These are phyloP conservation scores for Jacaranda copaia DNA, from an alignment of 257 asterid species.

Conservation along the genomic window DNA sequence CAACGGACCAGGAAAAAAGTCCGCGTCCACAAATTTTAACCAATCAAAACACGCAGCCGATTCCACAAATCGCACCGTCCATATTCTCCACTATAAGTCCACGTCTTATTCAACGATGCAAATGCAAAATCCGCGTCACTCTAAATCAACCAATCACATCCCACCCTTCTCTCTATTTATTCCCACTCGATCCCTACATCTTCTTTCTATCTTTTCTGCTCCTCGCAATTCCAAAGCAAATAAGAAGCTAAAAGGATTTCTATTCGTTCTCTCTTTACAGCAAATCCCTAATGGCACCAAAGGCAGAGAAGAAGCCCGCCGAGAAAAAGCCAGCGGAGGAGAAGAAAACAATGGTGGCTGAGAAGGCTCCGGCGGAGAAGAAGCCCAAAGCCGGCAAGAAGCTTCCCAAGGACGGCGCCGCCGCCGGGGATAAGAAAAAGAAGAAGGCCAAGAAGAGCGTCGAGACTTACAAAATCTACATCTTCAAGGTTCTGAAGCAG, in stretches of 20 bases:
- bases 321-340: slow-evolving; percentile 70
- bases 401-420: slow-evolving; percentile 64
- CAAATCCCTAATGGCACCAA: slow-evolving; percentile 58
- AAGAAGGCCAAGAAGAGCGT: slow-evolving; percentile 62
- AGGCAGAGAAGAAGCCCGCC: slow-evolving; percentile 64
- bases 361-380: slow-evolving; percentile 69
- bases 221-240: background rate
- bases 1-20: slow-evolving; percentile 25
- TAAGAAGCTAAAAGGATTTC: background rate
- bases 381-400: slow-evolving; percentile 80
- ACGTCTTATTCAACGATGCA: slow-evolving; percentile 31
- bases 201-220: background rate
- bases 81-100: background rate
- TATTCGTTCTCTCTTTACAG: background rate
- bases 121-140: slow-evolving; percentile 29
- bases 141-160: slow-evolving; percentile 28
- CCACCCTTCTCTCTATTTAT: slow-evolving; percentile 18
- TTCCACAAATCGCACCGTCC: slow-evolving; percentile 28
- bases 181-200: background rate
- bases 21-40: background rate
- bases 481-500: slow-evolving; percentile 73
- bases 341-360: slow-evolving; percentile 56
- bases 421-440: slow-evolving; percentile 70
- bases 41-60: background rate
- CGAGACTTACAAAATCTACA: slow-evolving; percentile 77